Conservation (phyloP, 805 yeast genomes). For the Blastobotrys americana region DNA sequence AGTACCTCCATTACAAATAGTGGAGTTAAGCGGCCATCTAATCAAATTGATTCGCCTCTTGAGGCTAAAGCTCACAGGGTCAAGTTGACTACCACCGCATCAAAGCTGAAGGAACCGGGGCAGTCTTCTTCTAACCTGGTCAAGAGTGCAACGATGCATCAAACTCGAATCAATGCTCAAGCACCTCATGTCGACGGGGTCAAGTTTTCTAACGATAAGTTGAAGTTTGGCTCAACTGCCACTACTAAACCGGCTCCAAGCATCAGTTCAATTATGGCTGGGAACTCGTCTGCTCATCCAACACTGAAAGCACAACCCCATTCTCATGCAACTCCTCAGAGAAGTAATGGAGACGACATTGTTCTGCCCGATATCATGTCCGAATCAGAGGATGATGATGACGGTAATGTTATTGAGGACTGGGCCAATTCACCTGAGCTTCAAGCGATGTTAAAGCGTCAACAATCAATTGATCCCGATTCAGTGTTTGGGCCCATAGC, state of each 20-base stretch:
- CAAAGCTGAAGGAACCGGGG: constrained; percentile 1
- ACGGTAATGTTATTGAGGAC: constrained; percentile 41
- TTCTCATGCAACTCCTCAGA: constrained; percentile 2
- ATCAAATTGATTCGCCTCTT: constrained; percentile 4
- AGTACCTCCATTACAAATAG: too few species aligned
- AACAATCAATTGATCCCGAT: constrained; percentile 52
- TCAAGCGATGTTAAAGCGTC: constrained; percentile 41
- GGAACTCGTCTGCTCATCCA: constrained; percentile 3
- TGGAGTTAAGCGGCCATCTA: constrained; percentile 7
- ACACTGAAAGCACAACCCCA: constrained; percentile 7
- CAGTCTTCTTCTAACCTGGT: constrained; percentile 23
- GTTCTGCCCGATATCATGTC: constrained; percentile 28
- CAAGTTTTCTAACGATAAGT: constrained; percentile 29
- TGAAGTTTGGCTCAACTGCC: constrained; percentile 22
- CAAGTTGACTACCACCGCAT: not conserved
- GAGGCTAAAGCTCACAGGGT: constrained; percentile 1
- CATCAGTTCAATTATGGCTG: constrained; percentile 4
- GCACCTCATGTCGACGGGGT: constrained; percentile 29
- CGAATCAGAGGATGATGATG: constrained; percentile 48
- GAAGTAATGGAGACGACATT: not conserved
- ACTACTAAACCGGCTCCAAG: not conserved
- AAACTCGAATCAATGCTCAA: constrained; percentile 21
- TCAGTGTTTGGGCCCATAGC: constrained; percentile 70
- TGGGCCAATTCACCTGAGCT: constrained; percentile 62
- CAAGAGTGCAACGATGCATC: constrained; percentile 32